Evolutionary conservation across 441 rosid genomes (phyloP).

Genomic region (Kokia cookei): DNA sequence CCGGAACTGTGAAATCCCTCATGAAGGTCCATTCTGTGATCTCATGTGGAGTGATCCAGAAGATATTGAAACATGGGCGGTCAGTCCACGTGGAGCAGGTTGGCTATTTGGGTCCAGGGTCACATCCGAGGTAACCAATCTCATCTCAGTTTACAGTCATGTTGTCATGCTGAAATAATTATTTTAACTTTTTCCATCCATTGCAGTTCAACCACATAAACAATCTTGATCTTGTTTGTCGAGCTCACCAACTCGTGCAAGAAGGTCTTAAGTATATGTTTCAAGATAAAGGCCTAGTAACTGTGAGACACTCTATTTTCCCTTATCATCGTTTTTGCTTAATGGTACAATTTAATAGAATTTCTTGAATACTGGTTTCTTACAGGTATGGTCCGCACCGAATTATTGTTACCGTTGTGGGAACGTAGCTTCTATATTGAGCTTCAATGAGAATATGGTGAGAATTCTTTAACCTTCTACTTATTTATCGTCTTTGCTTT

Average conservation of each 20-base stretch:
- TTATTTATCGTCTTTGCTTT: background rate
- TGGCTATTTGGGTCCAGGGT: constrained; percentile 99
- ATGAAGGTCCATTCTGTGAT: constrained; percentile 99
- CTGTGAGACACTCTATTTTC: constrained; percentile 47
- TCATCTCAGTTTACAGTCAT: background rate
- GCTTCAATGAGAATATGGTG: constrained; percentile 98
- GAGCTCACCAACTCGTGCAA: constrained; percentile 99
- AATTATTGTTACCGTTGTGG: constrained; percentile 99
- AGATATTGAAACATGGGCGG: constrained; percentile 99
- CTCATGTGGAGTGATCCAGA: constrained; percentile 99
- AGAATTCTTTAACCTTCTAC: constrained; percentile 21
- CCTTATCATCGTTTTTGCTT: background rate
- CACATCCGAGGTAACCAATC: constrained; percentile 78
- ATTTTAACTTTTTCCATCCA: constrained; percentile 1
- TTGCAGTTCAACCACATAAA: constrained; percentile 93
- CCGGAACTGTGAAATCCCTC: constrained; percentile 96
- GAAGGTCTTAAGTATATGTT: constrained; percentile 99
- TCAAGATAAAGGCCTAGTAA: constrained; percentile 99
- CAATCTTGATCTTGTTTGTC: constrained; percentile 95
- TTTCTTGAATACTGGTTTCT: constrained; percentile 18
- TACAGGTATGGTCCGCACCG: constrained; percentile 77
- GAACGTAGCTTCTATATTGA: constrained; percentile 96
- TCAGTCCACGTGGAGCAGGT: constrained; percentile 99
- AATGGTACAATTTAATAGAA: constrained; percentile 17
- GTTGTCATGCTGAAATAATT: background rate